These are phyloP conservation scores for Chlamydomonas sp. DNA, from an alignment of 139 green algal species.

Conservation along the genomic window DNA sequence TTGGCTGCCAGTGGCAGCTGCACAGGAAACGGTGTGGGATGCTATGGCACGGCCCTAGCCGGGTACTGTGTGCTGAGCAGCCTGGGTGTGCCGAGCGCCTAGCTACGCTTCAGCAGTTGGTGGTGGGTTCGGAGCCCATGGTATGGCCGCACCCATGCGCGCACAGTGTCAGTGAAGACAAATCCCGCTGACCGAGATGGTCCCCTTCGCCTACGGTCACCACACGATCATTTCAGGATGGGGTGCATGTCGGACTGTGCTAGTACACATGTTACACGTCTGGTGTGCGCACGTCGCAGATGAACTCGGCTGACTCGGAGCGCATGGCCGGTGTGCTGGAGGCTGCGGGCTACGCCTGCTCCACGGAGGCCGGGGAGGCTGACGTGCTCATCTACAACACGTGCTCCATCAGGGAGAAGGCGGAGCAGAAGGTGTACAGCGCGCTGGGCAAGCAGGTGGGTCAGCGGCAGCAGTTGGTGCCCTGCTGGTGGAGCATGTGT, in stretches of 20 bases:
- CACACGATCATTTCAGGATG: background rate
- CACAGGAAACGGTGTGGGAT: too few species aligned
- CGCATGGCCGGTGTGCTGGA: conserved; percentile 96
- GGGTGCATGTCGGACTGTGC: background rate
- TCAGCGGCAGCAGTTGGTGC: too few species aligned
- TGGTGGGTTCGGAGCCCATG: too few species aligned
- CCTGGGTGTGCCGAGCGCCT: too few species aligned
- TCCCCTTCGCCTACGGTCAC: too few species aligned
- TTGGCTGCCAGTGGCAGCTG: too few species aligned
- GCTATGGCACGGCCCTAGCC: too few species aligned
- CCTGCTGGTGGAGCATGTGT: background rate
- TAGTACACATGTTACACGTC: background rate
- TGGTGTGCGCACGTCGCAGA: conserved; percentile 65
- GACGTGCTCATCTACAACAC: conserved; percentile 99
- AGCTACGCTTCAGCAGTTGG: too few species aligned
- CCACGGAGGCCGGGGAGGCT: conserved; percentile 79
- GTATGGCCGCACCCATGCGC: background rate
- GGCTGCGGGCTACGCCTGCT: conserved; percentile 83
- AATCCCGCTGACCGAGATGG: background rate
- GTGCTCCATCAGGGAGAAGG: conserved; percentile 96
- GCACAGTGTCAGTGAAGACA: background rate
- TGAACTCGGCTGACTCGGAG: conserved; percentile 97
- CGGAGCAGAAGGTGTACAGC: conserved; percentile 96
- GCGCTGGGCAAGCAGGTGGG: conserved; percentile 82
- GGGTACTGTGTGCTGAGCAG: too few species aligned